These are phyloP conservation scores for Dillenia turbinata DNA, from an alignment of 164 flowering plant genomes.

Conservation along the genomic window DNA sequence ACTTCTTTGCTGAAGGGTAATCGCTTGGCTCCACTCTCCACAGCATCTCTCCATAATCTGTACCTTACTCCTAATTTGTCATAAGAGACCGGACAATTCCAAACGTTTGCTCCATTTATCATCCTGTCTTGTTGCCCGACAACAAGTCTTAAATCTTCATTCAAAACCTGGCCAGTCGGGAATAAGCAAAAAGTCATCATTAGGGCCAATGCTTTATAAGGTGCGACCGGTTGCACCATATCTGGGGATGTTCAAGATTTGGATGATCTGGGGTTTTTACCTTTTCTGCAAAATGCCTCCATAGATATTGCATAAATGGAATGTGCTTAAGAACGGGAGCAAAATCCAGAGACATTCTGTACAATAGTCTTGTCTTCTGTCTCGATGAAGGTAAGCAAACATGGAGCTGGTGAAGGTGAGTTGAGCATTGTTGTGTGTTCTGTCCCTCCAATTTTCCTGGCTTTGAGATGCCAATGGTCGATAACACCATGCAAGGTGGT, in stretches of 20 bases:
- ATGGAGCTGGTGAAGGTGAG: constrained; percentile 97
- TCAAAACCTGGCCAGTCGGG: constrained; percentile 55
- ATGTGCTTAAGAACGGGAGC: constrained; percentile 79
- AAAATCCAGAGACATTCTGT: constrained; percentile 97
- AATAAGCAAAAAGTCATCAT: too few species aligned
- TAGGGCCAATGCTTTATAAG: too few species aligned
- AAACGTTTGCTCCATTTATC: constrained; percentile 80
- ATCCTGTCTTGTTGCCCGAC: constrained; percentile 93
- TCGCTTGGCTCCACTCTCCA: constrained; percentile 58
- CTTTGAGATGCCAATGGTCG: constrained; percentile 95
- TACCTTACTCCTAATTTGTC: constrained; percentile 96
- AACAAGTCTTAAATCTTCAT: constrained; percentile 90
- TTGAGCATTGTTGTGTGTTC: constrained; percentile 70
- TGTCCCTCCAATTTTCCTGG: constrained; percentile 94
- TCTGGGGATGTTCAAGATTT: too few species aligned
- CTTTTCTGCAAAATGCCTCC: constrained; percentile 97
- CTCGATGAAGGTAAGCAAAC: constrained; percentile 86
- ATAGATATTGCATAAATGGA: constrained; percentile 79
- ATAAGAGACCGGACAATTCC: constrained; percentile 88
- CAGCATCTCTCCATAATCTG: constrained; percentile 87
- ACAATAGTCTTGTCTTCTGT: constrained; percentile 69
- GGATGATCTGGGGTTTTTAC: constrained; percentile 25
- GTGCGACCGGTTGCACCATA: too few species aligned
- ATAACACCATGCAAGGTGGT: constrained; percentile 97
- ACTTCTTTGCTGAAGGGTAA: constrained; percentile 39